Percentiles rank a stretch among this genome's conserved stretches.
Conservation (phyloP, 441 rosid genomes). For the Gossypium lobatum region DNA sequence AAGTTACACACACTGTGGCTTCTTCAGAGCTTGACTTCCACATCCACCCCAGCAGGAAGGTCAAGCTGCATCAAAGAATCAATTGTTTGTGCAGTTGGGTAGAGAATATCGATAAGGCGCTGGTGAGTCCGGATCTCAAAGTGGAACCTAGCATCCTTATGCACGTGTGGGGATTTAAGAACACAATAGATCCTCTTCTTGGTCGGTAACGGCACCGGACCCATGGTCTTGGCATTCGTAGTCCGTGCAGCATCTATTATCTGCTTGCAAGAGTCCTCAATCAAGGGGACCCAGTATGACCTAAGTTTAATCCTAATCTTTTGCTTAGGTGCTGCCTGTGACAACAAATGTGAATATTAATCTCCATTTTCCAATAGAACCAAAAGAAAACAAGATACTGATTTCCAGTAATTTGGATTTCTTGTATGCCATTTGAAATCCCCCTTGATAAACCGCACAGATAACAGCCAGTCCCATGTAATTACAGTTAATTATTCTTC, state of each 20-base stretch:
- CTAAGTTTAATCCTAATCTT: slow-evolving; percentile 94
- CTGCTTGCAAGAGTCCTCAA: slow-evolving; percentile 97
- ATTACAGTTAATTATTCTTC: neutral
- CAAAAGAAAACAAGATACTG: neutral
- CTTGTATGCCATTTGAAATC: neutral
- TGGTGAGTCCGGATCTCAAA: slow-evolving; percentile 96
- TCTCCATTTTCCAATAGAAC: neutral
- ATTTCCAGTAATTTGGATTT: neutral
- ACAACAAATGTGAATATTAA: neutral
- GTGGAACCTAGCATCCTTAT: slow-evolving; percentile 97
- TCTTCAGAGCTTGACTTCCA: slow-evolving; percentile 86
- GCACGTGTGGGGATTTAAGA: slow-evolving; percentile 93
- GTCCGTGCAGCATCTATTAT: slow-evolving; percentile 82
- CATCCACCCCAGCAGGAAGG: slow-evolving; percentile 95
- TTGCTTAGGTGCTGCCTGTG: slow-evolving; percentile 91
- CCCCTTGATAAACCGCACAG: neutral
- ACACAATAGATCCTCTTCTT: slow-evolving; percentile 89
- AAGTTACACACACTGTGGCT: slow-evolving; percentile 9
- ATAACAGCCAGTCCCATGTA: neutral
- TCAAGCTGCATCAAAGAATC: slow-evolving; percentile 96
- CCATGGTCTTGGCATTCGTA: slow-evolving; percentile 91
- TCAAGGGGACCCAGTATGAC: slow-evolving; percentile 87
- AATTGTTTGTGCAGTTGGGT: slow-evolving; percentile 92
- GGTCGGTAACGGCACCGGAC: slow-evolving; percentile 93
- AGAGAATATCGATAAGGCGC: slow-evolving; percentile 81